Evolutionary conservation across 306 rosid genomes (phyloP), one percentile per base, ranked within the genome.

Genomic region (Neltuma alba): DNA sequence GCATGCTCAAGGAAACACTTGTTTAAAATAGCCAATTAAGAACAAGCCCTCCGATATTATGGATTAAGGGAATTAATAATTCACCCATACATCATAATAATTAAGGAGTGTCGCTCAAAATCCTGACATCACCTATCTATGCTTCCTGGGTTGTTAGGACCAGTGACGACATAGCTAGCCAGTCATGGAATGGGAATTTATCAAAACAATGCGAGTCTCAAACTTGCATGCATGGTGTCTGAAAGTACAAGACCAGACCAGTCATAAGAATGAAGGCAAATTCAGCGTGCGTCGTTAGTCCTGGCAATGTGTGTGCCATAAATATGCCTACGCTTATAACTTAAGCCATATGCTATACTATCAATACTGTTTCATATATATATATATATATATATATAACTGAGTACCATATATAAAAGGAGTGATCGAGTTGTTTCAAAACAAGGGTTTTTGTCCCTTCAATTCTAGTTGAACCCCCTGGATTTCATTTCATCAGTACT

Each of bases 331-430:
- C 28, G 14, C 30, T 10, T 55, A 55, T 55, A 21, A n/a, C 62
- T 50, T 5, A 50, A 50, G 23, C 21, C 2, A 50, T 50, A 50
- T 52, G 6, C 6, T 38, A 38, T 38, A 38, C 36, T 38, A 5
- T 7, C 42, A 7, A 0, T 7, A 9, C 7, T 38, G n/a, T n/a
- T n/a, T n/a, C n/a, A n/a, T n/a, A n/a, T n/a, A n/a, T n/a, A n/a
- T n/a, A n/a, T n/a, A n/a, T n/a, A n/a, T n/a, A n/a, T n/a, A 0
- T 9, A 38, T 12, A 42, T 33, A 33, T 48, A 31, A 63, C 38
- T 63, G 5, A 63, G 70, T 8, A 27, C 70, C 71, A 34, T n/a
- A n/a, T n/a, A n/a, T 63, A n/a, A 34, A 65, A 65, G 71, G 27
- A 36, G 28, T 3, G 55, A 1, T 48, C 23, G 45, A 9, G 8